Evolutionary conservation across 2,329 filamentous ascomycete genomes (phyloP).

Genomic region (Fusarium sp.): DNA sequence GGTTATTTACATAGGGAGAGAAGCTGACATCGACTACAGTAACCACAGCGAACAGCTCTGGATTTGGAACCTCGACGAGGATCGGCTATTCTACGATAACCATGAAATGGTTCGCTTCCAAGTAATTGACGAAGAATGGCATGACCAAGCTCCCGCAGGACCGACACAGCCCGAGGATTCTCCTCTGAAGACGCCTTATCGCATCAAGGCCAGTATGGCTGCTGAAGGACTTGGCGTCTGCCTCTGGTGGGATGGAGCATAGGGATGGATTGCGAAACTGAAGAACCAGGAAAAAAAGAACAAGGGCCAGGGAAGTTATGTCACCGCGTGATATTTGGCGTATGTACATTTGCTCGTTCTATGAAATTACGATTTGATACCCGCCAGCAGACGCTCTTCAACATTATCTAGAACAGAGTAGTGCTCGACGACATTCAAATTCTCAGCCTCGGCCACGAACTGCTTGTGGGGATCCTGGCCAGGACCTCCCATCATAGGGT

Average conservation of each 20-base stretch:
- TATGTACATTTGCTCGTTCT: conserved; percentile 48
- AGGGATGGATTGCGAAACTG: conserved; percentile 29
- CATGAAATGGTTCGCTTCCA: conserved; percentile 91
- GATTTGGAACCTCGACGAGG: conserved; percentile 84
- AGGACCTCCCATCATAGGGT: conserved; percentile 85
- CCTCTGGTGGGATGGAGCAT: conserved; percentile 72
- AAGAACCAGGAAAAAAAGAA: conserved; percentile 14
- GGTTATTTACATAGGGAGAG: not conserved
- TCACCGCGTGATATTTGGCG: conserved; percentile 45
- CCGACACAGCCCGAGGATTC: conserved; percentile 73
- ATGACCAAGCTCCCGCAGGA: conserved; percentile 84
- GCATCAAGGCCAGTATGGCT: conserved; percentile 76
- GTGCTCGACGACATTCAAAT: conserved; percentile 94
- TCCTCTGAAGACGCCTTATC: conserved; percentile 78
- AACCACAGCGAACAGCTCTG: conserved; percentile 84
- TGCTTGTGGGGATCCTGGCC: conserved; percentile 97
- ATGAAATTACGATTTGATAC: conserved; percentile 59
- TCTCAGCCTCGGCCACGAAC: conserved; percentile 93
- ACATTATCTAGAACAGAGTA: conserved; percentile 91
- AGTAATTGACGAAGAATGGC: conserved; percentile 90
- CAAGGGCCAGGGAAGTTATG: conserved; percentile 26
- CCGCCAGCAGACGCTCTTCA: conserved; percentile 83
- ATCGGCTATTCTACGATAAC: conserved; percentile 87
- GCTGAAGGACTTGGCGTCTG: conserved; percentile 73
- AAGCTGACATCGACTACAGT: conserved; percentile 58